Evolutionary conservation across 176 grass and related monocot genomes (phyloP), one percentile per base, ranked within the genome.

Genomic region (Rhynchospora pubera): DNA sequence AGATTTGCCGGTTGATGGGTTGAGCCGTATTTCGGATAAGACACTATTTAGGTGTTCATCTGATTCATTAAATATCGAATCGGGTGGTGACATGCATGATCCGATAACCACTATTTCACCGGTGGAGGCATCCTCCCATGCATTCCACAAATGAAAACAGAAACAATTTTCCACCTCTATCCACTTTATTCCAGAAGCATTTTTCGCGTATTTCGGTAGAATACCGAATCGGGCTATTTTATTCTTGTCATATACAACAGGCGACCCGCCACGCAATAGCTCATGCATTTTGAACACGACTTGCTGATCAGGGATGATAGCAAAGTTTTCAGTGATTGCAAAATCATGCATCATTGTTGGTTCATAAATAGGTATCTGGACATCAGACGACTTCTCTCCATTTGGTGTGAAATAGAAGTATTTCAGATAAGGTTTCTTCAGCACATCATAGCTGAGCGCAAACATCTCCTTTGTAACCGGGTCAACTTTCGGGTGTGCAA

Each of bases 281-380:
- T 94, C 95, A 28, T 89, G 88, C 74, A 98, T 85, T 70, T 86
- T 92, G 90, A 98, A 98, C 0, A 98, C 92, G 39, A 97, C 84
- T 83, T 94, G 94, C 65, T 97, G 94, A 77, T 97, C 94, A 0
- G 94, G 94, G 14, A 97, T 77, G 10, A 97, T 39, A 13, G 89
- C 92, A 50, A 62, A 81, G 18, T 97, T 92, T 57, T 92, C 85
- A 10, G 92, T 97, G 85, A 97, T 45, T 3, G 92, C 94, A 61
- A 97, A 97, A 77, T 97, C 94, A 78, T 98, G 95, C 66, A 93
- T 90, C 95, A 98, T 98, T 9, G 90, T 94, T 9, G 95, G 95
- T 57, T 75, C 71, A 12, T 87, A 78, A 50, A 98, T 79, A 9
- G 89, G 89, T 66, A 98, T 94, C 5, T 91, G 83, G 6, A 98